These are phyloP conservation scores for Neonectria faginata DNA, from an alignment of 2,329 filamentous ascomycete genomes.

Conservation along the genomic window DNA sequence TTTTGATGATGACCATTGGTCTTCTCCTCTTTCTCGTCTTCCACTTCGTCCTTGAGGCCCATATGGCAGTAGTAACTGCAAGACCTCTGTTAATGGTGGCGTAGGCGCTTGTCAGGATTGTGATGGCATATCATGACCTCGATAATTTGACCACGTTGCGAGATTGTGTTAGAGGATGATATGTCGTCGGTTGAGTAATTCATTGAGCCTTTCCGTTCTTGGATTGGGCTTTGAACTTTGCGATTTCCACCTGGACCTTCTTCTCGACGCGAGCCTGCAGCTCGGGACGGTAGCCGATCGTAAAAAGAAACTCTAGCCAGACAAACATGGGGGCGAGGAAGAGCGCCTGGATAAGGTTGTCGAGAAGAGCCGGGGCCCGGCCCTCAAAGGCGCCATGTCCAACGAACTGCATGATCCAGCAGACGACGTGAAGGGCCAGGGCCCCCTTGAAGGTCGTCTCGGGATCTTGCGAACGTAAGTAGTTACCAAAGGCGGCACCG, in stretches of 20 bases:
- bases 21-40: background rate
- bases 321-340: constrained; percentile 97
- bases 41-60: constrained; percentile 7
- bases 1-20: background rate
- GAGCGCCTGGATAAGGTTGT: constrained; percentile 91
- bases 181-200: constrained; percentile 20
- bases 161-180: constrained; percentile 15
- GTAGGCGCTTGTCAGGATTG: no score
- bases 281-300: constrained; percentile 88
- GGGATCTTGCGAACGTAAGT: constrained; percentile 71
- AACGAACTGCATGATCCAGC: constrained; percentile 91
- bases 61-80: background rate
- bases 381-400: constrained; percentile 92
- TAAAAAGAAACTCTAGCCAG: constrained; percentile 94
- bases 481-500: constrained; percentile 80
- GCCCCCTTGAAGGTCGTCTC: constrained; percentile 66
- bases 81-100: background rate
- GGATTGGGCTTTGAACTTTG: constrained; percentile 75
- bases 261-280: constrained; percentile 84
- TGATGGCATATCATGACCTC: constrained; percentile 1
- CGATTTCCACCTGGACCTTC: constrained; percentile 79
- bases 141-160: constrained; percentile 10
- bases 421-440: constrained; percentile 74
- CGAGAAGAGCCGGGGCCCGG: constrained; percentile 86
- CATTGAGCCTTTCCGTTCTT: constrained; percentile 65